Conservation (phyloP, 2,329 filamentous ascomycete species). For the Ilyonectria mors-panacis region DNA sequence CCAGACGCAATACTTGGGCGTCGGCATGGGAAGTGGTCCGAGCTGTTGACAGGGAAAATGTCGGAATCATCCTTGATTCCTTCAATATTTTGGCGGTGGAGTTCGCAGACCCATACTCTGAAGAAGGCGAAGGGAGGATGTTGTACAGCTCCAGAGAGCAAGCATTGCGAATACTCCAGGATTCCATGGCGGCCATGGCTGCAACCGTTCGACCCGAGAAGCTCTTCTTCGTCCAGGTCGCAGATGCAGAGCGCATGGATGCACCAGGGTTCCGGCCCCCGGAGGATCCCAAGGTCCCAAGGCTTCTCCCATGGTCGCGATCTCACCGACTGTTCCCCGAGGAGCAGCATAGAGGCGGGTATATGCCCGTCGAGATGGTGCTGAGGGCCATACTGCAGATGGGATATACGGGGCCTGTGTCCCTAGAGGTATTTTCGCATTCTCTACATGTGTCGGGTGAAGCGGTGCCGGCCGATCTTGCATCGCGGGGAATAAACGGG, state of each 20-base stretch:
- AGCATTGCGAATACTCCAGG: conserved; percentile 23
- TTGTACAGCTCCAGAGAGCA: conserved; percentile 18
- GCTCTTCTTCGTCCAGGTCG: conserved; percentile 34
- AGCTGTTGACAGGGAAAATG: conserved; percentile 34
- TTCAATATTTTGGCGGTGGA: conserved; percentile 36
- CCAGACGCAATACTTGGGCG: conserved; percentile 34
- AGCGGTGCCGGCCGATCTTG: conserved; percentile 17
- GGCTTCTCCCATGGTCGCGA: conserved; percentile 31
- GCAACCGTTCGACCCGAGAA: conserved; percentile 29
- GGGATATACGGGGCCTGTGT: conserved; percentile 33
- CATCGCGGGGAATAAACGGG: conserved; percentile 23
- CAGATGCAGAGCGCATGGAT: conserved; percentile 32
- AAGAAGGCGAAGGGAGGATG: conserved; percentile 26
- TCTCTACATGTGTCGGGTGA: conserved; percentile 22
- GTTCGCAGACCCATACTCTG: conserved; percentile 34
- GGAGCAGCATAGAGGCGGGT: conserved; percentile 26
- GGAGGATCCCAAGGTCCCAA: conserved; percentile 14
- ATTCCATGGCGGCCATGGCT: conserved; percentile 31
- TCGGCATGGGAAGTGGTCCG: conserved; percentile 36
- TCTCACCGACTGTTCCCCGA: conserved; percentile 27
- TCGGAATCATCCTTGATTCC: conserved; percentile 31
- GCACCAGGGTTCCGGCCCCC: conserved; percentile 6
- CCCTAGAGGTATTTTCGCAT: conserved; percentile 31
- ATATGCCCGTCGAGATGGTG: conserved; percentile 33
- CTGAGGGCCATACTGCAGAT: conserved; percentile 26